Base-by-base conservation (phyloP, 2,329 filamentous ascomycete species). In the Clathrospora elynae region DNA sequence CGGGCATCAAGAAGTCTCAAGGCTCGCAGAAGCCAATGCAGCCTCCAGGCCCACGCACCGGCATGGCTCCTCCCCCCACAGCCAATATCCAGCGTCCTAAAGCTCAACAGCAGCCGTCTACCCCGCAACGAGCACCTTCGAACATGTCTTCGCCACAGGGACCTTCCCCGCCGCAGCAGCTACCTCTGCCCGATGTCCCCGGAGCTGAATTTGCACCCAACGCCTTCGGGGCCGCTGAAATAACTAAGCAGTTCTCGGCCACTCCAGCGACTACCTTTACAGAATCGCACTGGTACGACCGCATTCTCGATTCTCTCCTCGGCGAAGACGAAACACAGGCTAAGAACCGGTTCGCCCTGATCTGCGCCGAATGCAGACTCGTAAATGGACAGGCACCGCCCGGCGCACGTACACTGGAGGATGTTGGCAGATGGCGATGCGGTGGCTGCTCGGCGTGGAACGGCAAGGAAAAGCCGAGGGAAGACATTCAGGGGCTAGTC, bases 301-400 rank as follows among this genome's bases (percentile, higher is more conserved):
- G 92, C 42, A 84, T 99, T 38, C 77, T 99, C 43, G 93, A 99
- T 62, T 82, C 95, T 0, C 82, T 99, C 17, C 80, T 99, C 0
- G 93, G 93, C 35, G 93, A 99, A 64, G 93, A 99, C 62, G 93
- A 99, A 71, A 95, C 88, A 4, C 84, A 88, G 9, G 83, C 92
- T 2, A 95, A 90, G 74, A 97, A 97, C 70, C 84, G 93, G 12
- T 83, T 96, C 45, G 92, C 85, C 6, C 76, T 99, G 52, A 89
- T 99, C 41, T 99, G 93, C 72, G 71, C 76, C 20, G 77, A 80
- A 25, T 99, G 93, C 68, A 80, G 89, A 19, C 80, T 96, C 1
- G 91, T 99, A 33, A 99, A 99, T 66, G 93, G 95, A 0, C 93
- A 96, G 67, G 93, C 93, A 3, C 91, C 93, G 2, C 92, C 93